Conservation (phyloP, 2,329 filamentous ascomycete species). For the Colletotrichum liriopes region DNA sequence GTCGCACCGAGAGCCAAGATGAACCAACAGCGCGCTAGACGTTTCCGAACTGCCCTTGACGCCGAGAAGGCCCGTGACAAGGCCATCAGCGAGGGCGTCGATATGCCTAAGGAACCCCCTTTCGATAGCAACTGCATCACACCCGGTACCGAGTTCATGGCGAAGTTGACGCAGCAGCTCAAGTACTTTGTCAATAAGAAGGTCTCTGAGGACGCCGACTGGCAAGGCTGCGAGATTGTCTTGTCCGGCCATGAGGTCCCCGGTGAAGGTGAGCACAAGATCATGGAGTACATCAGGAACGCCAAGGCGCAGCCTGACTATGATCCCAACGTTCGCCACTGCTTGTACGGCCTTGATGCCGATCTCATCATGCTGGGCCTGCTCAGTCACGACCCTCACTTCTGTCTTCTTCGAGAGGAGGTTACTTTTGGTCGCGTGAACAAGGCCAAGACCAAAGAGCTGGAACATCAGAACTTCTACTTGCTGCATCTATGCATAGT, state of each 20-base stretch:
- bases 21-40: constrained; percentile 97
- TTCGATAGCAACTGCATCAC: constrained; percentile 99
- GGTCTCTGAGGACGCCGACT: constrained; percentile 95
- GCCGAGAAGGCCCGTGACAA: constrained; percentile 92
- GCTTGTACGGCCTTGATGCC: constrained; percentile 95
- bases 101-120: constrained; percentile 94
- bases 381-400: constrained; percentile 97
- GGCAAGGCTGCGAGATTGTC: constrained; percentile 97
- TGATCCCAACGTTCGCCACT: constrained; percentile 94
- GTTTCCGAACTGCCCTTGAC: constrained; percentile 95
- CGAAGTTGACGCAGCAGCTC: constrained; percentile 91
- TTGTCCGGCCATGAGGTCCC: constrained; percentile 98
- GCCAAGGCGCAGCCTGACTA: constrained; percentile 96
- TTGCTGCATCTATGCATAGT: constrained; percentile 98
- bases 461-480: constrained; percentile 99
- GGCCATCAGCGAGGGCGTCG: constrained; percentile 88
- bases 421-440: constrained; percentile 94
- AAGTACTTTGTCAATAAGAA: constrained; percentile 99
- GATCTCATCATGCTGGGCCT: constrained; percentile 99
- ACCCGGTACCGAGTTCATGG: constrained; percentile 98
- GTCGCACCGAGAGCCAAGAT: constrained; percentile 98
- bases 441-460: constrained; percentile 91
- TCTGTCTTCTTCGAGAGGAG: constrained; percentile 96
- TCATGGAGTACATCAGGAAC: constrained; percentile 99
- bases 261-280: constrained; percentile 98